A percentile compares a stretch with the other conserved stretches of the same genome.
phyloP scores from a whole-genome alignment of 805 yeast species.

The Kurtzmaniella fragi region DNA sequence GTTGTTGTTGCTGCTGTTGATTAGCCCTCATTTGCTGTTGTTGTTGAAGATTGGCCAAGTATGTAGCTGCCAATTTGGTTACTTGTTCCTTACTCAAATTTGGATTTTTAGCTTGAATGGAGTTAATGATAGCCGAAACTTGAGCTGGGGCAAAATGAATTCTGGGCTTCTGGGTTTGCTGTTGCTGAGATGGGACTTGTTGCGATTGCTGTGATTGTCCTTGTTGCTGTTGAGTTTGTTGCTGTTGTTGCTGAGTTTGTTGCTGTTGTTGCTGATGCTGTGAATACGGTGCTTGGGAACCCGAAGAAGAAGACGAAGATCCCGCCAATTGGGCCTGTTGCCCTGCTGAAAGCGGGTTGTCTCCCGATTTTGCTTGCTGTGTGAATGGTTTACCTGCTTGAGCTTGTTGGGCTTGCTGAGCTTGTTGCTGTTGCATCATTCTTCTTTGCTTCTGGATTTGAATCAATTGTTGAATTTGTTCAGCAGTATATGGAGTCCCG shows the following conservation, averaged over 20 bases:
- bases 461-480: constrained; percentile 54
- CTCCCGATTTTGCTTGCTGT: constrained; percentile 1
- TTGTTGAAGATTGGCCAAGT: constrained; percentile 54
- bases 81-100: constrained; percentile 59
- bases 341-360: constrained; percentile 2
- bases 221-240: constrained; percentile 1
- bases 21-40: constrained; percentile 28
- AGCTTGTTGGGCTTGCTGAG: constrained; percentile 15
- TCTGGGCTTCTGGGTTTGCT: constrained; percentile 19
- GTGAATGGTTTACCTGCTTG: constrained; percentile 4
- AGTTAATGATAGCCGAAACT: constrained; percentile 58
- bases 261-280: constrained; percentile 13
- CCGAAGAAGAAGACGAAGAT: neutral
- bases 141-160: constrained; percentile 54
- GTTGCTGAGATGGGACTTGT: constrained; percentile 6
- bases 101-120: constrained; percentile 64
- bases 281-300: constrained; percentile 2
- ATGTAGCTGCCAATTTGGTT: constrained; percentile 59
- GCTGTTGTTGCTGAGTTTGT: constrained; percentile 6
- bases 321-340: neutral
- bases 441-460: constrained; percentile 49
- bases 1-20: constrained; percentile 18
- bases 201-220: constrained; percentile 8
- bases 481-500: constrained; percentile 55
- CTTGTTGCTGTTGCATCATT: constrained; percentile 41